These are phyloP conservation scores for Testicularia cyperi DNA, from an alignment of 1,284 basidiomycete genomes.

Conservation along the genomic window DNA sequence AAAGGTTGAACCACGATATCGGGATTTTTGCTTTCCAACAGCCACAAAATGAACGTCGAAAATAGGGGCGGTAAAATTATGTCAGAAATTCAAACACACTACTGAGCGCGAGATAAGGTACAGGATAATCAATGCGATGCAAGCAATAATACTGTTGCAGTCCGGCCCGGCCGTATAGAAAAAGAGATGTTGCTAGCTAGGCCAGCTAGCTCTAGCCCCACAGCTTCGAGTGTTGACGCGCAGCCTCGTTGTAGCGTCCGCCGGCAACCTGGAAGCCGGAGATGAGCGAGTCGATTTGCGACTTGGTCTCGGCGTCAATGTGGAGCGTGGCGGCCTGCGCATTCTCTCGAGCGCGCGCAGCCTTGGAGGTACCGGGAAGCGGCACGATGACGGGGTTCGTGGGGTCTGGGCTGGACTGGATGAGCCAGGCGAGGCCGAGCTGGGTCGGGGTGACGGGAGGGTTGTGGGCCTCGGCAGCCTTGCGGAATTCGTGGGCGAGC, in stretches of 20 bases:
- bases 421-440: slow-evolving; percentile 68
- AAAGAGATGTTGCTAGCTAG: too few species aligned
- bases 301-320: slow-evolving; percentile 41
- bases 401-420: slow-evolving; percentile 57
- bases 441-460: slow-evolving; percentile 65
- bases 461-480: slow-evolving; percentile 14
- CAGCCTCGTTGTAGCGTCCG: slow-evolving; percentile 22
- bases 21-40: too few species aligned
- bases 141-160: too few species aligned
- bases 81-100: too few species aligned
- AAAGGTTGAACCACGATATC: background rate
- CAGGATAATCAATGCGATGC: too few species aligned
- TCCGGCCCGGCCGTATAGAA: too few species aligned
- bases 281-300: slow-evolving; percentile 36
- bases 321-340: slow-evolving; percentile 44
- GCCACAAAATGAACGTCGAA: background rate
- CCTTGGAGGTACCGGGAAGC: slow-evolving; percentile 64
- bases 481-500: slow-evolving; percentile 64
- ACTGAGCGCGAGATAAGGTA: too few species aligned
- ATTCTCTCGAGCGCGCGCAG: slow-evolving; percentile 55
- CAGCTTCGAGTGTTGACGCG: slow-evolving; percentile 6
- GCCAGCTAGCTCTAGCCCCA: too few species aligned
- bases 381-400: slow-evolving; percentile 64
- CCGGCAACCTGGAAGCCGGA: slow-evolving; percentile 18
- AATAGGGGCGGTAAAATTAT: slow-evolving; percentile 1